These are phyloP conservation scores for Aspergillus haitiensis DNA, from an alignment of 495 filamentous ascomycete genomes.

Conservation along the genomic window DNA sequence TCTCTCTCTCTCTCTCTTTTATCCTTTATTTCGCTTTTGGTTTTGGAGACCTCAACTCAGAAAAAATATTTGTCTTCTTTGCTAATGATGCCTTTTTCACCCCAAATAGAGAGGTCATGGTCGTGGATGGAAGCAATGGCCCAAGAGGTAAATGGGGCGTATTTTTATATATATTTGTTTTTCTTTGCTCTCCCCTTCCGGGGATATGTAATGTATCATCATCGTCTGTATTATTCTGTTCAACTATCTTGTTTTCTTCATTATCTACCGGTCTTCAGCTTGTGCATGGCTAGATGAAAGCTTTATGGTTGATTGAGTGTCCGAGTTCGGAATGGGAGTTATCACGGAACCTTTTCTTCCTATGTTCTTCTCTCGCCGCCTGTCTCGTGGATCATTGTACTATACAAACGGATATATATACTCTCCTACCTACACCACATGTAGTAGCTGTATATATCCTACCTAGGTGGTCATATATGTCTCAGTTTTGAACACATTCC, in stretches of 20 bases:
- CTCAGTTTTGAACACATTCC: too few species aligned
- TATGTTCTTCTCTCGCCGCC: neutral
- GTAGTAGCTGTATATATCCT: conserved; percentile 7
- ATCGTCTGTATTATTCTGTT: conserved; percentile 23
- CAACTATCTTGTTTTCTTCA: too few species aligned
- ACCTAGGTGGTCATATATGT: neutral
- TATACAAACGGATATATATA: conserved; percentile 24
- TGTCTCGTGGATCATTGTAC: conserved; percentile 11
- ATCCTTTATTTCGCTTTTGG: neutral
- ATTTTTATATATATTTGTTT: conserved; percentile 19
- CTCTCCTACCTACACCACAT: neutral
- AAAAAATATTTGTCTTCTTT: neutral
- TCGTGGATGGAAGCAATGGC: conserved; percentile 88
- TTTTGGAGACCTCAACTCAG: neutral
- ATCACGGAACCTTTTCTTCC: conserved; percentile 10
- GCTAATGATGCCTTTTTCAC: conserved; percentile 25
- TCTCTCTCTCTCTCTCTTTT: conserved; percentile 3
- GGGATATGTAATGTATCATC: conserved; percentile 32
- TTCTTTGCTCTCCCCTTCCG: conserved; percentile 17
- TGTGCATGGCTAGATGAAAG: conserved; percentile 11
- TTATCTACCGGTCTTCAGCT: conserved; percentile 13
- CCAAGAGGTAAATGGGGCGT: conserved; percentile 50
- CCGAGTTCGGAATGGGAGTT: conserved; percentile 38
- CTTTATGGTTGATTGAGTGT: conserved; percentile 26
- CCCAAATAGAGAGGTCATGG: conserved; percentile 72